phyloP scores from a whole-genome alignment of 2,329 filamentous ascomycete species.

The Trichoderma asperellum region DNA sequence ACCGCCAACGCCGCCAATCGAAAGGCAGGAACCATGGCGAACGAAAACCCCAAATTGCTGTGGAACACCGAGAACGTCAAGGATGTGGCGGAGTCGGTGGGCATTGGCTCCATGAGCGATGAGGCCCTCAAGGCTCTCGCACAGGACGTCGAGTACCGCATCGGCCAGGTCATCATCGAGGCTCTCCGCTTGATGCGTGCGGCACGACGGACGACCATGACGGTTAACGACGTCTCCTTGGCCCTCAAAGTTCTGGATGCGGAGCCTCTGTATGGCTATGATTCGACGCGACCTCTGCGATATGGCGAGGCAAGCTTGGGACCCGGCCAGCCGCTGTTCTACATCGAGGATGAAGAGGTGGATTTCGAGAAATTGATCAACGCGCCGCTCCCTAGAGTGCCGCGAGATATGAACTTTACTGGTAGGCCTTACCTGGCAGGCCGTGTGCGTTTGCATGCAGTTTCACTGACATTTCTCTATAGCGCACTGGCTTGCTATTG shows the following conservation, averaged over 20 bases:
- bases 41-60: constrained; percentile 60
- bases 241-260: constrained; percentile 86
- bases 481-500: constrained; percentile 97
- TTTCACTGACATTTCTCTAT: constrained; percentile 30
- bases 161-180: constrained; percentile 92
- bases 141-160: constrained; percentile 92
- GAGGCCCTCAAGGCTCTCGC: constrained; percentile 86
- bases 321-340: constrained; percentile 91
- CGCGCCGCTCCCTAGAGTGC: constrained; percentile 90
- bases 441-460: background rate
- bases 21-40: constrained; percentile 40
- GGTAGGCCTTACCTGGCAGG: constrained; percentile 54
- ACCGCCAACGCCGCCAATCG: background rate
- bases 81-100: constrained; percentile 95
- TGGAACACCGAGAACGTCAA: constrained; percentile 97
- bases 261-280: constrained; percentile 95
- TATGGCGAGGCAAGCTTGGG: constrained; percentile 95
- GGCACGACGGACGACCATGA: constrained; percentile 81
- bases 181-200: constrained; percentile 96
- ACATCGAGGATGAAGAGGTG: constrained; percentile 97
- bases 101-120: constrained; percentile 78
- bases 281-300: constrained; percentile 82
- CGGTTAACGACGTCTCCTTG: constrained; percentile 85
- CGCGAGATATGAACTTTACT: constrained; percentile 88
- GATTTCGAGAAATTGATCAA: constrained; percentile 99